Percentiles rank a stretch among this genome's conserved stretches.
These are phyloP conservation scores for Alisma plantagoaquatica DNA, from an alignment of 106 monocot genomes.

Conservation along the genomic window DNA sequence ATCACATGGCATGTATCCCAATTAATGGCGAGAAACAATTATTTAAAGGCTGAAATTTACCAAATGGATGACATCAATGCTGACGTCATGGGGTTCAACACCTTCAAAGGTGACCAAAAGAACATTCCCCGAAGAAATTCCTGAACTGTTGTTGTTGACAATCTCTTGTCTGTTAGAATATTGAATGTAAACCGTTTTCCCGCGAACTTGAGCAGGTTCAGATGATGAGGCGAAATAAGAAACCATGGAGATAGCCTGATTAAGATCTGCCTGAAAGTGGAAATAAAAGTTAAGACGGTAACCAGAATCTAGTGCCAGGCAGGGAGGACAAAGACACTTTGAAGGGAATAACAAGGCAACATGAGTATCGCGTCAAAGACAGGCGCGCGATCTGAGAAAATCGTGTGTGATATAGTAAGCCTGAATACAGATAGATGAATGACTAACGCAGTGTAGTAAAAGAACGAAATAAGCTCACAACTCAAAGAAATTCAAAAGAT, in stretches of 20 bases:
- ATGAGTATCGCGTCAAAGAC: too few relatives aligned
- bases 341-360: too few relatives aligned
- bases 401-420: too few relatives aligned
- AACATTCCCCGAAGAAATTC: slow-evolving; percentile 63
- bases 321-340: slow-evolving; percentile 1
- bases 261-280: slow-evolving; percentile 43
- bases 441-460: too few relatives aligned
- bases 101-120: slow-evolving; percentile 73
- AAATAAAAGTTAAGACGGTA: too few relatives aligned
- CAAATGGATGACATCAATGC: slow-evolving; percentile 80
- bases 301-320: not conserved
- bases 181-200: slow-evolving; percentile 73
- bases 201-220: slow-evolving; percentile 70
- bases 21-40: too few relatives aligned
- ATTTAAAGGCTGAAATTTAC: too few relatives aligned
- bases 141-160: slow-evolving; percentile 61
- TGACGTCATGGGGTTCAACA: slow-evolving; percentile 71
- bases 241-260: slow-evolving; percentile 74
- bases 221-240: slow-evolving; percentile 66
- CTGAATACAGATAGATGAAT: too few relatives aligned
- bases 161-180: slow-evolving; percentile 77
- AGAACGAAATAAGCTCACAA: too few relatives aligned
- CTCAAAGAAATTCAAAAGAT: too few relatives aligned
- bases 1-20: too few relatives aligned
- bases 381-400: too few relatives aligned